Percentiles rank a stretch among this genome's conserved stretches.
These are phyloP conservation scores for Zhuliangozyma parablackwelliae DNA, from an alignment of 1,139 yeast species.

Conservation along the genomic window DNA sequence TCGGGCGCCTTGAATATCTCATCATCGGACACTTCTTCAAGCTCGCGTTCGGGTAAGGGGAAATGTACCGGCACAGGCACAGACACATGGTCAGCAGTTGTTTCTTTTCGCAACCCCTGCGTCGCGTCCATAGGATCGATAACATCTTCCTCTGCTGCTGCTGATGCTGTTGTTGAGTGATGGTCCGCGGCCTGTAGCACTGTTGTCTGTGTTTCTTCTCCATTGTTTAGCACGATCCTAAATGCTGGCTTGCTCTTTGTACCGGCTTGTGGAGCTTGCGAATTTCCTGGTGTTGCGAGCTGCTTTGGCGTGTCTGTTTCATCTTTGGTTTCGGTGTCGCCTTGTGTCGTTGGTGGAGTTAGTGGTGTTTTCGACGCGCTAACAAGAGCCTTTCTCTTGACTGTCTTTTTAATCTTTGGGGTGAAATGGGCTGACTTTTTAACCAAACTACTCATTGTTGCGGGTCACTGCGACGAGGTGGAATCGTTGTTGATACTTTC, in stretches of 20 bases:
- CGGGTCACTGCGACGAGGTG: background rate
- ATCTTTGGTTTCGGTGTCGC: background rate
- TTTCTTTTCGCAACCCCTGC: constrained; percentile 1
- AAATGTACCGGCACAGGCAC: too few relatives aligned
- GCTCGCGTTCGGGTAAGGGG: constrained; percentile 11
- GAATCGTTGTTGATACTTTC: background rate
- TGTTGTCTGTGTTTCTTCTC: constrained; percentile 2
- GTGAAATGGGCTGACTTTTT: constrained; percentile 39
- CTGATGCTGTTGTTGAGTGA: too few relatives aligned
- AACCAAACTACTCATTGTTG: constrained; percentile 47
- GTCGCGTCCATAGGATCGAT: constrained; percentile 30
- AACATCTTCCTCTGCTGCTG: constrained; percentile 13
- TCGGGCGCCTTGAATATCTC: constrained; percentile 30
- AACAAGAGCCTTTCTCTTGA: constrained; percentile 16
- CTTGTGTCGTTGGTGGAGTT: constrained; percentile 12
- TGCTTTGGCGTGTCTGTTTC: too few relatives aligned
- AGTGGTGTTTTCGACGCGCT: constrained; percentile 19
- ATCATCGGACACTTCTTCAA: constrained; percentile 25
- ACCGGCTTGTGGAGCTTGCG: background rate
- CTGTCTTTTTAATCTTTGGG: constrained; percentile 32
- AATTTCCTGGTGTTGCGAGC: too few relatives aligned
- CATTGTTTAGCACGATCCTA: background rate
- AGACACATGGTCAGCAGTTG: too few relatives aligned
- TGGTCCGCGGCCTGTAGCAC: too few relatives aligned
- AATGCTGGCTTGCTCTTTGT: constrained; percentile 4